Evolutionary conservation across 2,329 filamentous ascomycete species (phyloP).

Genomic region (Corinectria fuckeliana): DNA sequence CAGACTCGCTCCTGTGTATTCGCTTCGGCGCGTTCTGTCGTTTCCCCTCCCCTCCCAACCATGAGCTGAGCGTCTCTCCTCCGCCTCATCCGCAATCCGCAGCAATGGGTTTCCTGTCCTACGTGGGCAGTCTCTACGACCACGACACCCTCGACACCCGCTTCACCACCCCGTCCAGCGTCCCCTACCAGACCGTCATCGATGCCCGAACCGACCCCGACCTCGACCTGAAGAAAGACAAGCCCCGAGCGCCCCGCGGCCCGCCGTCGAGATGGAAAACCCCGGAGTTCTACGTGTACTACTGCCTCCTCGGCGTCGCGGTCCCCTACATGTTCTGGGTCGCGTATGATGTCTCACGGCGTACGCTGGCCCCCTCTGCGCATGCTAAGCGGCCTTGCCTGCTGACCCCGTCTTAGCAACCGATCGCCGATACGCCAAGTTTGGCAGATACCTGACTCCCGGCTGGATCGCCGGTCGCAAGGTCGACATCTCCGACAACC

Average conservation of each 20-base stretch:
- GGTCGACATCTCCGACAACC: constrained; percentile 89
- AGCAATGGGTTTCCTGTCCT: constrained; percentile 53
- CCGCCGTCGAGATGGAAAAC: constrained; percentile 82
- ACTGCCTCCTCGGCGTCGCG: constrained; percentile 66
- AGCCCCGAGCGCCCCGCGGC: constrained; percentile 51
- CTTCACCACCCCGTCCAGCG: constrained; percentile 73
- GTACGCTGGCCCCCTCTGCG: constrained; percentile 53
- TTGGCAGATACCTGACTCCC: constrained; percentile 70
- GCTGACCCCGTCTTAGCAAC: constrained; percentile 61
- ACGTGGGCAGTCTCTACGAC: constrained; percentile 63
- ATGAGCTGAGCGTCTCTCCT: constrained; percentile 33
- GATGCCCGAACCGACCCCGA: constrained; percentile 56
- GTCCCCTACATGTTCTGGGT: constrained; percentile 91
- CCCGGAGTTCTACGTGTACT: constrained; percentile 85
- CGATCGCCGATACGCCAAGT: constrained; percentile 82
- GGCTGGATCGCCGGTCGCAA: constrained; percentile 94
- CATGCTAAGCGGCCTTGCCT: background rate
- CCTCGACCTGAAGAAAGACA: constrained; percentile 43
- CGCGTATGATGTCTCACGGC: constrained; percentile 83
- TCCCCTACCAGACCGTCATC: constrained; percentile 66
- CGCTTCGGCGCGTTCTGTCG: background rate
- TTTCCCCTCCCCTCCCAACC: constrained; percentile 9
- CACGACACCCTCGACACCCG: constrained; percentile 67
- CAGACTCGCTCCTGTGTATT: background rate
- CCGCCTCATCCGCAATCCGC: constrained; percentile 20